Conservation (phyloP, 192 early-diverging fungal genomes). For the Linnemannia hyalina region DNA sequence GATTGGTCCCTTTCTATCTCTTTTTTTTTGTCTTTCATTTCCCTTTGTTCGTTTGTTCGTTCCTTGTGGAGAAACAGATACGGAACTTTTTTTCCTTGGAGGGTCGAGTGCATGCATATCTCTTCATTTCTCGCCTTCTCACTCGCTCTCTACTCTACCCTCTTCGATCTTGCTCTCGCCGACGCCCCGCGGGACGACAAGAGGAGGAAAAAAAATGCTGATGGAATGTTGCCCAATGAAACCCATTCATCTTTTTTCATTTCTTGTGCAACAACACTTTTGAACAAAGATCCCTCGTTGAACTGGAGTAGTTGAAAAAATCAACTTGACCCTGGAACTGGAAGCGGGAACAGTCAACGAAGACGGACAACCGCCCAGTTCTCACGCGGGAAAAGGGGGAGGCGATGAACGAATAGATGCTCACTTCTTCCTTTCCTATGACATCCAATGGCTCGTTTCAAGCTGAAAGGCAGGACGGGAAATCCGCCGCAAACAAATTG, state of each 20-base stretch:
- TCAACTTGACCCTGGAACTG: too few species aligned
- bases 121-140: background rate
- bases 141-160: too few species aligned
- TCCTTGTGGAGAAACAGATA: background rate
- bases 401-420: background rate
- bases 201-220: background rate
- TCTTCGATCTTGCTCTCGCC: too few species aligned
- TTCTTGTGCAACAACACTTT: background rate
- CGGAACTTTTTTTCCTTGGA: background rate
- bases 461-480: background rate
- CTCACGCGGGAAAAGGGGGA: background rate
- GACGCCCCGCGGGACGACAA: too few species aligned
- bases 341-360: background rate
- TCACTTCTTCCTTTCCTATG: background rate
- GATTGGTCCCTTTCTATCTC: background rate
- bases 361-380: background rate
- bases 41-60: background rate
- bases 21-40: background rate
- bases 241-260: background rate
- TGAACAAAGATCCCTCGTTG: too few species aligned
- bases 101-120: background rate
- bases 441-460: background rate
- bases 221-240: background rate
- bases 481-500: background rate
- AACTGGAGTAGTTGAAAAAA: too few species aligned